phyloP scores from a whole-genome alignment of 257 asterid genomes.

The Plantago elongata region DNA sequence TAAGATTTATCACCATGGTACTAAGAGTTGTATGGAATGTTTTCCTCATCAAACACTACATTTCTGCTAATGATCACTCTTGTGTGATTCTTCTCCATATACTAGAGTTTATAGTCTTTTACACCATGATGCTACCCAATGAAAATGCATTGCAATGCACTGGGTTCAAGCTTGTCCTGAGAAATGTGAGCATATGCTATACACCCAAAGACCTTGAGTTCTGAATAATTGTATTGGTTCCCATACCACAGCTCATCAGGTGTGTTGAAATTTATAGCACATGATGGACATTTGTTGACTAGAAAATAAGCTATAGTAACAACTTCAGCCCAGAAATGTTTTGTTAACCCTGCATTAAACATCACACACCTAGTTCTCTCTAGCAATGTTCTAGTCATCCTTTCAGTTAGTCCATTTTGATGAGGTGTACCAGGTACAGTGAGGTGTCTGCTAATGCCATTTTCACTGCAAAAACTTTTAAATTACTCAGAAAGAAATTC shows the following conservation, averaged over 20 bases:
- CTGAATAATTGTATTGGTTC: too few relatives aligned
- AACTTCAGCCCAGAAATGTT: not conserved
- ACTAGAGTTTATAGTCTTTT: not conserved
- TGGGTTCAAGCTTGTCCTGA: not conserved
- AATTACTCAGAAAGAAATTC: not conserved
- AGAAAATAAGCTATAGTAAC: not conserved
- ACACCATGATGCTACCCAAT: not conserved
- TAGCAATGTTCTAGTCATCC: not conserved
- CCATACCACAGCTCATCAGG: not conserved
- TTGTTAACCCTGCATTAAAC: not conserved
- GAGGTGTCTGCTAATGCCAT: not conserved
- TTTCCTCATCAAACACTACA: not conserved
- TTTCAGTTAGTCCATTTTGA: not conserved
- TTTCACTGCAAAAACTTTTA: not conserved
- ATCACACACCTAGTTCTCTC: not conserved
- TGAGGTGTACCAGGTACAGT: not conserved
- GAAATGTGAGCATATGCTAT: not conserved
- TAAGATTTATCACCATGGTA: too few relatives aligned
- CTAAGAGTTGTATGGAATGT: too few relatives aligned
- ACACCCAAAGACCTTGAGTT: not conserved
- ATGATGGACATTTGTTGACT: not conserved
- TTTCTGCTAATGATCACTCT: not conserved
- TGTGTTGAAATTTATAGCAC: not conserved
- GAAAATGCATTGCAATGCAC: not conserved
- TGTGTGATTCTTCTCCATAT: not conserved